Evolutionary conservation across 2,329 filamentous ascomycete genomes (phyloP).

Genomic region (Colletotrichum sansevieriae): DNA sequence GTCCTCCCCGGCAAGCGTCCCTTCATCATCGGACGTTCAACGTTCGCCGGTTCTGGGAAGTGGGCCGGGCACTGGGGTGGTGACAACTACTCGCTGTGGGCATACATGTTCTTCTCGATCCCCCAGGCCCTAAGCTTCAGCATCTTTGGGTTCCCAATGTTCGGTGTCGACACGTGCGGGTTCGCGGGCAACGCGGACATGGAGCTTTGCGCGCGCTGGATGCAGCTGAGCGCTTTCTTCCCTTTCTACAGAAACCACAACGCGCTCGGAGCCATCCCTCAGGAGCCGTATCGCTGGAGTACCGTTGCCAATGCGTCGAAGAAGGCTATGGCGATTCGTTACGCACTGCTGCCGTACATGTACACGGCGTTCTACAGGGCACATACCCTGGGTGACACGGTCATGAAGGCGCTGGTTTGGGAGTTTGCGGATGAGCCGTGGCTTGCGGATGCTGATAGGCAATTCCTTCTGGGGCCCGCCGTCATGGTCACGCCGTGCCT

Average conservation of each 20-base stretch:
- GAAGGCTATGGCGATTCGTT: constrained; percentile 77
- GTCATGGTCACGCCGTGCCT: constrained; percentile 78
- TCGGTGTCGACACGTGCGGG: constrained; percentile 77
- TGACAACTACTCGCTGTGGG: constrained; percentile 79
- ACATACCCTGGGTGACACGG: constrained; percentile 74
- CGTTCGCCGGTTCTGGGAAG: constrained; percentile 81
- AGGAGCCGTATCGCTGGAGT: constrained; percentile 80
- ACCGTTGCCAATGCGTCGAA: constrained; percentile 75
- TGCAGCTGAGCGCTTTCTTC: constrained; percentile 80
- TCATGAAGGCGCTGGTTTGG: constrained; percentile 81
- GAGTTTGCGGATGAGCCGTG: constrained; percentile 80
- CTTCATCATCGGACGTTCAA: constrained; percentile 87
- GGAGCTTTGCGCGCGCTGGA: constrained; percentile 81
- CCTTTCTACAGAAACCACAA: constrained; percentile 87
- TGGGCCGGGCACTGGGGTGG: constrained; percentile 88
- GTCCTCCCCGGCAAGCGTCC: constrained; percentile 78
- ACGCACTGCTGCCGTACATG: constrained; percentile 78
- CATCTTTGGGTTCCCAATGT: constrained; percentile 84
- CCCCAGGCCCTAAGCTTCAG: constrained; percentile 80
- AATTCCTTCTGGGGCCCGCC: constrained; percentile 78
- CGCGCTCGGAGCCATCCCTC: constrained; percentile 67
- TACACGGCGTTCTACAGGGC: constrained; percentile 80
- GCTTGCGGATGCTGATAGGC: constrained; percentile 74
- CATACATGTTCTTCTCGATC: constrained; percentile 82
- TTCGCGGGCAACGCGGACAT: constrained; percentile 76